Evolutionary conservation across 805 yeast species (phyloP).

Genomic region (Lachancea sp.): DNA sequence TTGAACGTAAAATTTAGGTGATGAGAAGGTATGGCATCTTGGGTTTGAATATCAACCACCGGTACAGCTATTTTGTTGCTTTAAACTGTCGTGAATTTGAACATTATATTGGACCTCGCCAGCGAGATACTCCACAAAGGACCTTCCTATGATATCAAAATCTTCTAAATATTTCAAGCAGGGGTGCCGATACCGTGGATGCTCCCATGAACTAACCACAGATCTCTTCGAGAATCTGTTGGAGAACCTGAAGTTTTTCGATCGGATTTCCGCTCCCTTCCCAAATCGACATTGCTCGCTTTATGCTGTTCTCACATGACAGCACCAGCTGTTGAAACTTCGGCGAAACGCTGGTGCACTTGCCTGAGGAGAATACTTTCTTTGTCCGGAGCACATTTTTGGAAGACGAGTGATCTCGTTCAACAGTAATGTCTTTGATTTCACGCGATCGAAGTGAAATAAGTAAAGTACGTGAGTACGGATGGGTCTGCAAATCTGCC

Average conservation of each 20-base stretch:
- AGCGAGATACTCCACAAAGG: neutral
- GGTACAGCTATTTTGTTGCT: no score
- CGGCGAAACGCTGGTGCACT: slow-evolving; percentile 18
- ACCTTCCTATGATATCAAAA: no score
- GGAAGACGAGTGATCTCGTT: slow-evolving; percentile 13
- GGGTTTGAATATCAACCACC: no score
- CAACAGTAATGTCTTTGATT: slow-evolving; percentile 31
- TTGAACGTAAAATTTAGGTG: neutral
- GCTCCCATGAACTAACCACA: neutral
- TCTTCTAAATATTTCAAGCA: neutral
- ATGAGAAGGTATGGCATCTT: neutral
- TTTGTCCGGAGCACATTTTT: slow-evolving; percentile 25
- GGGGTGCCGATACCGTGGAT: neutral
- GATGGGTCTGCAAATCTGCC: slow-evolving; percentile 36
- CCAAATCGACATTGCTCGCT: slow-evolving; percentile 21
- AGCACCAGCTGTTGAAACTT: slow-evolving; percentile 20
- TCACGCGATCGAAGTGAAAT: slow-evolving; percentile 36
- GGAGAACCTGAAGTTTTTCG: slow-evolving; percentile 13
- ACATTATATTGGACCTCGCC: slow-evolving; percentile 4
- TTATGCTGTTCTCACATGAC: slow-evolving; percentile 19
- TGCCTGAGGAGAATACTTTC: slow-evolving; percentile 27
- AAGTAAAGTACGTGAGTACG: slow-evolving; percentile 26
- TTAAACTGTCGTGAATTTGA: no score
- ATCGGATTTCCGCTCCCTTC: slow-evolving; percentile 15
- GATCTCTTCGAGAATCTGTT: slow-evolving; percentile 5